Percentiles rank a stretch among this genome's conserved stretches.
Evolutionary conservation across 2,329 filamentous ascomycete genomes (phyloP).

Genomic region (Penicillium aurantiogriseum): DNA sequence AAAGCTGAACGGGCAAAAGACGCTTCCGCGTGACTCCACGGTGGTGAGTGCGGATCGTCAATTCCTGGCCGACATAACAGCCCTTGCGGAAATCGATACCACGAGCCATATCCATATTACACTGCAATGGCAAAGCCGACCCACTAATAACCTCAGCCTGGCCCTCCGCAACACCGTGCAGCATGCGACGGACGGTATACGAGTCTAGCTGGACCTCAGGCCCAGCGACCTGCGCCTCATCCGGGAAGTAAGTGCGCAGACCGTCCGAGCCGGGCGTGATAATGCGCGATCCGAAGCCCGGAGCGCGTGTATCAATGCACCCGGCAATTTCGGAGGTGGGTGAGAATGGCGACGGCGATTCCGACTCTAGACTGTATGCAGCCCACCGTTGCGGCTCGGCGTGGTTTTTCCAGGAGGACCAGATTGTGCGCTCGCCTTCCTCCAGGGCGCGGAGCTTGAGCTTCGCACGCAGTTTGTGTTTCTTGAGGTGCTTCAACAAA

Average conservation of each 20-base stretch:
- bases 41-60: slow-evolving; percentile 93
- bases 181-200: slow-evolving; percentile 75
- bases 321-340: slow-evolving; percentile 29
- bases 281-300: slow-evolving; percentile 41
- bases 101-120: slow-evolving; percentile 80
- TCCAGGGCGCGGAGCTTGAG: slow-evolving; percentile 67
- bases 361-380: slow-evolving; percentile 39
- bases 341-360: slow-evolving; percentile 32
- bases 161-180: slow-evolving; percentile 81
- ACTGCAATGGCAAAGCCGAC: slow-evolving; percentile 77
- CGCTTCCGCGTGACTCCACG: slow-evolving; percentile 90
- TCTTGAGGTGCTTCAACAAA: slow-evolving; percentile 71
- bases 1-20: slow-evolving; percentile 76
- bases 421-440: slow-evolving; percentile 64
- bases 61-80: slow-evolving; percentile 94
- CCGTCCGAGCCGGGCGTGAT: slow-evolving; percentile 39
- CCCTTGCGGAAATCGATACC: slow-evolving; percentile 93
- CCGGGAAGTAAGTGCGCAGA: slow-evolving; percentile 31
- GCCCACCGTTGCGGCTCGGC: slow-evolving; percentile 36
- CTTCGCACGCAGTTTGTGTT: slow-evolving; percentile 83
- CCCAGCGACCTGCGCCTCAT: slow-evolving; percentile 43
- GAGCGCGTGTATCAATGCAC: slow-evolving; percentile 42
- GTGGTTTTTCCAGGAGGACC: slow-evolving; percentile 69
- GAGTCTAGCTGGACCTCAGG: slow-evolving; percentile 53
- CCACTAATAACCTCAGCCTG: slow-evolving; percentile 72